phyloP scores from a whole-genome alignment of 2,329 filamentous ascomycete genomes.

The Basipetospora chlamydospora region DNA sequence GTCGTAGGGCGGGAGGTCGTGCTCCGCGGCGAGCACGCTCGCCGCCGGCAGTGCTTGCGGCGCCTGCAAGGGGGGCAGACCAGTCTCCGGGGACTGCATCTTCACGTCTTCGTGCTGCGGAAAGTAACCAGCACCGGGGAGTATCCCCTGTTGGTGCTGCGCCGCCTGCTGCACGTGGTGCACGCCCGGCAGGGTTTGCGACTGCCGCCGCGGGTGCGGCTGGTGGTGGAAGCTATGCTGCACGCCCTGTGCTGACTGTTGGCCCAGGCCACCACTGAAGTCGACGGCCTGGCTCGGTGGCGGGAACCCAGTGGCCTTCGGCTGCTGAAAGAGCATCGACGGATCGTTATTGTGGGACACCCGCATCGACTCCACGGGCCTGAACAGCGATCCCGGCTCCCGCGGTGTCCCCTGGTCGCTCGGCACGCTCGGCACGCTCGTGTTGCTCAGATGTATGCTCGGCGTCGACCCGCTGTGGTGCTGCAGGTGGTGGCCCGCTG shows the following conservation, averaged over 20 bases:
- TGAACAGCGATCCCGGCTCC: slow-evolving; percentile 30
- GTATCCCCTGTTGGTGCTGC: no score
- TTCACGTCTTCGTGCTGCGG: slow-evolving; percentile 1
- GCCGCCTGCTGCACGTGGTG: no score
- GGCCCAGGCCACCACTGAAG: slow-evolving; percentile 26
- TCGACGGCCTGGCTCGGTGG: slow-evolving; percentile 32
- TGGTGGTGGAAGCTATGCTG: slow-evolving; percentile 28
- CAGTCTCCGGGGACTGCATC: not conserved
- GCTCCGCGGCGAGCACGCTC: slow-evolving; percentile 32
- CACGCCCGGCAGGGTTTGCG: no score
- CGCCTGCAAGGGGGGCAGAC: not conserved
- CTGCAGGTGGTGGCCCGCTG: slow-evolving; percentile 11
- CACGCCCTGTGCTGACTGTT: slow-evolving; percentile 26
- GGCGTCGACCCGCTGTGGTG: slow-evolving; percentile 14
- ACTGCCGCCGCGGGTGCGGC: slow-evolving; percentile 24
- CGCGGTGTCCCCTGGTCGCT: slow-evolving; percentile 43
- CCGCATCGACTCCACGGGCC: slow-evolving; percentile 32
- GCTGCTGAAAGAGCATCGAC: slow-evolving; percentile 46
- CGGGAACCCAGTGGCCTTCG: slow-evolving; percentile 21
- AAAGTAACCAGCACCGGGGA: no score
- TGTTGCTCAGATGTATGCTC: slow-evolving; percentile 33
- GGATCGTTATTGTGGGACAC: slow-evolving; percentile 25
- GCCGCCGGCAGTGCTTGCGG: slow-evolving; percentile 24
- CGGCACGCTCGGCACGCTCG: slow-evolving; percentile 32
- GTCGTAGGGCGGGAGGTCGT: slow-evolving; percentile 61